A percentile compares a stretch with the other conserved stretches of the same genome.
phyloP scores from a whole-genome alignment of 2,329 filamentous ascomycete genomes.

The Trichoderma endophyticum region DNA sequence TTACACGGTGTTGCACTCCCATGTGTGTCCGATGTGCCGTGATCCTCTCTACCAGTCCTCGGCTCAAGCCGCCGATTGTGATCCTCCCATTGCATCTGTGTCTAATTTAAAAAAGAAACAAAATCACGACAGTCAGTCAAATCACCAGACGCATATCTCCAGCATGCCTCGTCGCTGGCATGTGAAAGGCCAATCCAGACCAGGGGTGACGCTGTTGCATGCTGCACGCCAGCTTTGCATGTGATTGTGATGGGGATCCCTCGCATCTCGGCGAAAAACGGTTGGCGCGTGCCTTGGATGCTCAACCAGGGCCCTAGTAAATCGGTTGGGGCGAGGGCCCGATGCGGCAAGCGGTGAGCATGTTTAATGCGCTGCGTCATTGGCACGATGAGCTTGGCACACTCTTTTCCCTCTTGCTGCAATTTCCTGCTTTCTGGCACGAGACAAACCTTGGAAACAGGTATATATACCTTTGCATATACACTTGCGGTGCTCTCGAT shows the following conservation, averaged over 20 bases:
- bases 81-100: neutral
- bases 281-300: neutral
- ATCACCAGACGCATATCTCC: neutral
- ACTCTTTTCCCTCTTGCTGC: neutral
- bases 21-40: neutral
- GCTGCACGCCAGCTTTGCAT: slow-evolving; percentile 10
- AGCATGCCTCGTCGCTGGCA: neutral
- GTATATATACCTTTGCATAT: neutral
- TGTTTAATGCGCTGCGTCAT: slow-evolving; percentile 16
- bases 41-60: neutral
- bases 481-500: neutral
- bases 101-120: neutral
- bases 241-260: slow-evolving; percentile 13
- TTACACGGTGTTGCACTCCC: neutral
- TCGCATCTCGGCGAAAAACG: slow-evolving; percentile 24
- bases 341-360: slow-evolving; percentile 24
- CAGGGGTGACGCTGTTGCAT: neutral
- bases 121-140: neutral
- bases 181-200: slow-evolving; percentile 17
- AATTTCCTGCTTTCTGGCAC: neutral
- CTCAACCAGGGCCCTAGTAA: slow-evolving; percentile 7
- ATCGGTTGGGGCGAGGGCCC: slow-evolving; percentile 22
- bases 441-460: neutral
- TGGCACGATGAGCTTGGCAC: slow-evolving; percentile 6
- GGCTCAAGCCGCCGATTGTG: too few species aligned